Evolutionary conservation across 1,284 basidiomycete genomes (phyloP).

Genomic region (Cutaneotrichosporon sp.): DNA sequence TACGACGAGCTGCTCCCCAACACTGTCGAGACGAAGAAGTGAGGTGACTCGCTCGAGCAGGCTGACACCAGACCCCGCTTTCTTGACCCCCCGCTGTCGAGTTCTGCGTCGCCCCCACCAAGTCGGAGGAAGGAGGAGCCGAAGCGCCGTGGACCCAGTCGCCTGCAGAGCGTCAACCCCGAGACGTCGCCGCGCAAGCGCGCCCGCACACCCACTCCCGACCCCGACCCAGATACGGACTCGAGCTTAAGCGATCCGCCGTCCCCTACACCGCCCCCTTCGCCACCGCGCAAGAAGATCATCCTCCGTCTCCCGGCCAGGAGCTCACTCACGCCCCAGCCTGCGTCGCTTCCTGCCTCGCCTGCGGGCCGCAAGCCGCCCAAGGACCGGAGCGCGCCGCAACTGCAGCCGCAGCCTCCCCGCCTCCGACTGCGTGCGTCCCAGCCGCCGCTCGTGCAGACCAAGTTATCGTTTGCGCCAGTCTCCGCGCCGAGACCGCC

Average conservation of each 20-base stretch:
- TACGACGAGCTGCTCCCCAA: constrained; percentile 27
- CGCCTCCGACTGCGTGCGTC: neutral
- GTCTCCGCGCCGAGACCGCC: neutral
- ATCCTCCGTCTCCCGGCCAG: constrained; percentile 1
- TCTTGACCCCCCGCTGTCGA: neutral
- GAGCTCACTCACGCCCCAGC: neutral
- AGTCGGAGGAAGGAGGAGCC: neutral
- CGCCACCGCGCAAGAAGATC: constrained; percentile 6
- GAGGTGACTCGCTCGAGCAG: neutral
- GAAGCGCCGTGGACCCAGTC: neutral
- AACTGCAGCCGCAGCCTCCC: too few relatives aligned
- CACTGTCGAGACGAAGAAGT: constrained; percentile 12
- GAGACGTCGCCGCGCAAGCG: neutral
- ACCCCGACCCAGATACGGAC: neutral
- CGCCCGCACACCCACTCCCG: neutral
- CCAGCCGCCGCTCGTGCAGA: neutral
- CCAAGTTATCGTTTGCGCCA: constrained; percentile 8
- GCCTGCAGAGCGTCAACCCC: neutral
- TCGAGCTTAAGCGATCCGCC: constrained; percentile 3
- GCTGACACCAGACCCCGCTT: neutral
- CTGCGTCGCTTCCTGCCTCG: neutral
- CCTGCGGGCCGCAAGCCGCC: neutral
- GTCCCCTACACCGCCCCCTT: neutral
- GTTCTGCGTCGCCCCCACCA: too few relatives aligned
- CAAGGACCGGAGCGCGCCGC: neutral